These are phyloP conservation scores for Saturnispora galanensis DNA, from an alignment of 805 yeast genomes.

Conservation along the genomic window DNA sequence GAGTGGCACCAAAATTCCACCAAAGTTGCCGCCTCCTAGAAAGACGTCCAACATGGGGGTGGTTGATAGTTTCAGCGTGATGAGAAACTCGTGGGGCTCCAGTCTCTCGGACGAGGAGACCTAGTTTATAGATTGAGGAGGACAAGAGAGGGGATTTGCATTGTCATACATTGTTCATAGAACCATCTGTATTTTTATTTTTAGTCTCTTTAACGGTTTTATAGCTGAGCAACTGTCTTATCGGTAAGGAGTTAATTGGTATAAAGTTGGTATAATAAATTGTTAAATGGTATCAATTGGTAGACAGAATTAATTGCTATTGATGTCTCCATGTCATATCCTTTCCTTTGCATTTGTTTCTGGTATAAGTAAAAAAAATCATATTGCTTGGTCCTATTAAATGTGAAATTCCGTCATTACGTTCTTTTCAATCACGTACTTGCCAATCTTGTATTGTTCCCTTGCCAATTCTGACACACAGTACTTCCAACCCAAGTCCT, in stretches of 20 bases:
- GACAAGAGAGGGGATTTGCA: no score
- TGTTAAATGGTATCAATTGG: not conserved
- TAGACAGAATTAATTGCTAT: no score
- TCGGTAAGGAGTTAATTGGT: not conserved
- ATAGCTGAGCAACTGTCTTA: no score
- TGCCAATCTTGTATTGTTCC: constrained; percentile 27
- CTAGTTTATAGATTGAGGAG: no score
- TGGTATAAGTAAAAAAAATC: not conserved
- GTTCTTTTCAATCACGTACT: constrained; percentile 26
- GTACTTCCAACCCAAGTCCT: constrained; percentile 28
- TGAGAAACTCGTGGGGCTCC: not conserved
- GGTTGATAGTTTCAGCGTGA: not conserved
- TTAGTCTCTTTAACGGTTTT: no score
- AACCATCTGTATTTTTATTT: no score
- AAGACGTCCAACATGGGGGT: constrained; percentile 6
- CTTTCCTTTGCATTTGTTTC: no score
- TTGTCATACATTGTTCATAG: no score
- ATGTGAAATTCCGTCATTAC: constrained; percentile 6
- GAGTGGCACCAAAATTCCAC: constrained; percentile 7
- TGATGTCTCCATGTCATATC: no score
- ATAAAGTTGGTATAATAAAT: not conserved
- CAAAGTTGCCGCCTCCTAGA: constrained; percentile 8
- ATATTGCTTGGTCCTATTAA: not conserved
- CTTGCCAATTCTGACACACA: constrained; percentile 21
- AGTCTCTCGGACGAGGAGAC: not conserved